Base-by-base conservation (phyloP, 208 protist species). In the Acanthamoeba castellanii region DNA sequence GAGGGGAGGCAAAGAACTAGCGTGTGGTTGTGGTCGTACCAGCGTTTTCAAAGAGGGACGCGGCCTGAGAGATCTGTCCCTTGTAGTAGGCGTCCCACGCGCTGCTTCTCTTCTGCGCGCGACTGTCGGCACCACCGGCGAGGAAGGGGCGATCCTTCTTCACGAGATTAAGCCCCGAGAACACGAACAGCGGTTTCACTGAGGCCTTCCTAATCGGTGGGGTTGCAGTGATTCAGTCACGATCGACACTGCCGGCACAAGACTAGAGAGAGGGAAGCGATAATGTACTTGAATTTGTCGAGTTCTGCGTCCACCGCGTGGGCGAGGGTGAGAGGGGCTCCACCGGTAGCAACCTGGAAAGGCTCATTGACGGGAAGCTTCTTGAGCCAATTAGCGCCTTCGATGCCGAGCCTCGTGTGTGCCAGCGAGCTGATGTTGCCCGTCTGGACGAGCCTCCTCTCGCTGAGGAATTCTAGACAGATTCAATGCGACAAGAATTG, bases 41-140 rank as follows among this genome's bases (percentile, higher is more conserved):
- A 22, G 37, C 72, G 72, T 18, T 50, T 81, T 81, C 72, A n/a
- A 81, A 81, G 72, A 81, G 72, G 8, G 72, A 81, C 16, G 72
- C 72, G 37, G 72, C 72, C 42, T 81, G 72, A n/a, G 72, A 81
- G 72, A 81, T 81, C 72, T 81, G 72, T 27, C 72, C 72, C 72
- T 81, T 81, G 72, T 81, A 88, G 50, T 88, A 66, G 32, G 50
- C 81, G 8, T 64, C 81, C 50, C 81, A 66, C 5, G 52, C 45
- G 27, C 81, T 88, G 50, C 81, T 88, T 27, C 81, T 57, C 50
- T 55, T 64, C 30, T 42, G 45, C 42, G 45, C 81, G 8, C 50
- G 45, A 64, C 11, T 42, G 50, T 64, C 81, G 45, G 81, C 50
- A 42, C 52, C 45, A 25, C 50, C 45, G 27, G 47, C 81, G 6